Evolutionary conservation across 805 yeast genomes (phyloP).

Genomic region (Wickerhamiella galacta): DNA sequence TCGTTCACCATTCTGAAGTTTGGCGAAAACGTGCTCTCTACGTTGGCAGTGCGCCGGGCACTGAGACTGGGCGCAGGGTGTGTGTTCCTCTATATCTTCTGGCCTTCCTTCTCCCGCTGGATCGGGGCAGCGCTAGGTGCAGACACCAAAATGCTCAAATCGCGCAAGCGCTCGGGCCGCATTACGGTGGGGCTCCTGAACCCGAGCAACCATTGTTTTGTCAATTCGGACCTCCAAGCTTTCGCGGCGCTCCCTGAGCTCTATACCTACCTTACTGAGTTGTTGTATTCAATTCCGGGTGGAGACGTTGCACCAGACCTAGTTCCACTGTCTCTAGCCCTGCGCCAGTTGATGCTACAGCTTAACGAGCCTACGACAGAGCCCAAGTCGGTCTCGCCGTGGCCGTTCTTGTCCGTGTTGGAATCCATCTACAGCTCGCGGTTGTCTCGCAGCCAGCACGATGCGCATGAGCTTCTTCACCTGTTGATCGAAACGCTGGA

Average conservation of each 20-base stretch:
- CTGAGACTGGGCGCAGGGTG: not conserved
- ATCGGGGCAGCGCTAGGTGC: no score
- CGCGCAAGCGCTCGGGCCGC: no score
- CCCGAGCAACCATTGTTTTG: slow-evolving; percentile 78
- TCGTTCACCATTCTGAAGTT: no score
- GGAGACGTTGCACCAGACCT: slow-evolving; percentile 2
- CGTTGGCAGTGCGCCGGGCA: no score
- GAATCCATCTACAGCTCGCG: slow-evolving; percentile 58
- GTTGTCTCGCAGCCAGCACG: slow-evolving; percentile 74
- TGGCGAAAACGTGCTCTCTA: no score
- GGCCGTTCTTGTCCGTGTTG: slow-evolving; percentile 60
- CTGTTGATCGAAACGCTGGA: slow-evolving; percentile 62
- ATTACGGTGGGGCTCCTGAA: slow-evolving; percentile 67
- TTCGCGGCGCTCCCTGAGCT: slow-evolving; percentile 17
- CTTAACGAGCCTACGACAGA: slow-evolving; percentile 46
- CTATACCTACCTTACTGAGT: slow-evolving; percentile 12
- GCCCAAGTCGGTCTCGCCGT: slow-evolving; percentile 45
- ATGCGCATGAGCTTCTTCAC: slow-evolving; percentile 86
- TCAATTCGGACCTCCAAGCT: slow-evolving; percentile 72
- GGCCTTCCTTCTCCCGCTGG: slow-evolving; percentile 3
- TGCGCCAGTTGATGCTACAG: slow-evolving; percentile 15
- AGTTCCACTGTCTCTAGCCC: slow-evolving; percentile 12
- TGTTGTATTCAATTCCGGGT: slow-evolving; percentile 3
- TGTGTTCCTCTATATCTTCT: slow-evolving; percentile 1
- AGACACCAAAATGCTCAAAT: no score